Evolutionary conservation across 2,329 filamentous ascomycete species (phyloP).

Genomic region (Fusarium drepaniforme): DNA sequence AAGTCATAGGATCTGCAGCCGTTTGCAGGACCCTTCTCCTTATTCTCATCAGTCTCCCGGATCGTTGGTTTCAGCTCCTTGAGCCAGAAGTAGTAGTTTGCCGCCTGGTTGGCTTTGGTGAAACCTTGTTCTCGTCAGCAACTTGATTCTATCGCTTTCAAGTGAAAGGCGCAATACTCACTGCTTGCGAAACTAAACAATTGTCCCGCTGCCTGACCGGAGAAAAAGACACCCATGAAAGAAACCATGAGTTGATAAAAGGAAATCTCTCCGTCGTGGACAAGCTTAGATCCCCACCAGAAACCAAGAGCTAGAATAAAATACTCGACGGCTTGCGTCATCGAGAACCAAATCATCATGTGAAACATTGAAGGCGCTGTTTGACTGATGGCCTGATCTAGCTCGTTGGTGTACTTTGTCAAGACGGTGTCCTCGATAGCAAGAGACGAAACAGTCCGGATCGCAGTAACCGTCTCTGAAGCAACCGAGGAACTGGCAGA

Average conservation of each 20-base stretch:
- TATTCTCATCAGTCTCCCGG: constrained; percentile 4
- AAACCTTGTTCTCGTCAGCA: constrained; percentile 46
- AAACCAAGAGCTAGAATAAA: constrained; percentile 54
- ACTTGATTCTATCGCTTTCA: neutral
- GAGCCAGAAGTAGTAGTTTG: constrained; percentile 64
- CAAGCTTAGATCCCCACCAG: constrained; percentile 53
- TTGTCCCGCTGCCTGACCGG: constrained; percentile 51
- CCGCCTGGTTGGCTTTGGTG: constrained; percentile 60
- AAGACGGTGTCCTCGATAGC: constrained; percentile 52
- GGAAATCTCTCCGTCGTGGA: constrained; percentile 58
- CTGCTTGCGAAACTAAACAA: constrained; percentile 60
- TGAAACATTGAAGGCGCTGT: constrained; percentile 42
- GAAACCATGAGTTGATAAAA: constrained; percentile 63
- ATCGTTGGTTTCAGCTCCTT: constrained; percentile 15
- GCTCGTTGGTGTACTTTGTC: constrained; percentile 43
- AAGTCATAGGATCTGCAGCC: constrained; percentile 57
- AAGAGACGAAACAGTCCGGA: constrained; percentile 55
- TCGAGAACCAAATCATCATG: constrained; percentile 50
- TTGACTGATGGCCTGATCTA: constrained; percentile 41
- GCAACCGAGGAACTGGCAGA: constrained; percentile 53
- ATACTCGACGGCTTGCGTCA: constrained; percentile 50
- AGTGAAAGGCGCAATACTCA: constrained; percentile 22
- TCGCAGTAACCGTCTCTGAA: constrained; percentile 54
- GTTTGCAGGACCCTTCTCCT: constrained; percentile 20
- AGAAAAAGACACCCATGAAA: constrained; percentile 62